A percentile compares a stretch with the other conserved stretches of the same genome.
Evolutionary conservation across 2,329 filamentous ascomycete species (phyloP).

Genomic region (Didymella keratinophila): DNA sequence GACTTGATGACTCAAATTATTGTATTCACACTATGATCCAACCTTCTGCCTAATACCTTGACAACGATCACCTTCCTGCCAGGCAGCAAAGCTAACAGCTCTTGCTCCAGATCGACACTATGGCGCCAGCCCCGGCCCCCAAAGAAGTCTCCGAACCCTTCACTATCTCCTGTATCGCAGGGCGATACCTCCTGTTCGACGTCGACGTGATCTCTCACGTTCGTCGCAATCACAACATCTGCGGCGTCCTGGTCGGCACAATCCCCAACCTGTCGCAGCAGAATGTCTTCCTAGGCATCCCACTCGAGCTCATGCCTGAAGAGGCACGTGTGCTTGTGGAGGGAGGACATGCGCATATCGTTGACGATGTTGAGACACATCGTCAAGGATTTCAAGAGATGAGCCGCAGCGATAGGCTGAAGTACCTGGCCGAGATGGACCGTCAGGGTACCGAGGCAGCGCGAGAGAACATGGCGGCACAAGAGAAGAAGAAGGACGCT

Average conservation of each 20-base stretch:
- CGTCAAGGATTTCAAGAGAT: conserved; percentile 67
- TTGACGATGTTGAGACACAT: conserved; percentile 80
- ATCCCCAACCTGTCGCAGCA: conserved; percentile 93
- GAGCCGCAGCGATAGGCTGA: conserved; percentile 64
- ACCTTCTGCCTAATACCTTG: conserved; percentile 19
- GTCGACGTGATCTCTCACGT: conserved; percentile 79
- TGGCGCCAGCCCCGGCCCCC: conserved; percentile 42
- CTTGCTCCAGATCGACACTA: conserved; percentile 31
- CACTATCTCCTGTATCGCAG: conserved; percentile 80
- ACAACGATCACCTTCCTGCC: conserved; percentile 4
- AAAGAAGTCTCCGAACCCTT: conserved; percentile 63
- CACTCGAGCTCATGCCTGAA: conserved; percentile 88
- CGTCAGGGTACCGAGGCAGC: conserved; percentile 63
- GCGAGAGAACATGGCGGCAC: conserved; percentile 55
- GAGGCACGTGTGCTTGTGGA: conserved; percentile 84
- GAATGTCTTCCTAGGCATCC: conserved; percentile 90
- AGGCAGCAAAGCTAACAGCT: conserved; percentile 32
- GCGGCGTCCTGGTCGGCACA: conserved; percentile 84
- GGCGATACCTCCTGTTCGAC: conserved; percentile 89
- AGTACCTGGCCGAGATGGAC: conserved; percentile 67
- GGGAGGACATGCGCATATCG: conserved; percentile 76
- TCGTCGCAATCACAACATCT: conserved; percentile 82
- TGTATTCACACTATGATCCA: conserved; percentile 53
- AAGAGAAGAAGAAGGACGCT: conserved; percentile 59
- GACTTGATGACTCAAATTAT: conserved; percentile 59